Percentiles rank a stretch among this genome's conserved stretches.
Evolutionary conservation across 2,329 filamentous ascomycete genomes (phyloP).

Genomic region (Colletotrichum neosansevieriae): DNA sequence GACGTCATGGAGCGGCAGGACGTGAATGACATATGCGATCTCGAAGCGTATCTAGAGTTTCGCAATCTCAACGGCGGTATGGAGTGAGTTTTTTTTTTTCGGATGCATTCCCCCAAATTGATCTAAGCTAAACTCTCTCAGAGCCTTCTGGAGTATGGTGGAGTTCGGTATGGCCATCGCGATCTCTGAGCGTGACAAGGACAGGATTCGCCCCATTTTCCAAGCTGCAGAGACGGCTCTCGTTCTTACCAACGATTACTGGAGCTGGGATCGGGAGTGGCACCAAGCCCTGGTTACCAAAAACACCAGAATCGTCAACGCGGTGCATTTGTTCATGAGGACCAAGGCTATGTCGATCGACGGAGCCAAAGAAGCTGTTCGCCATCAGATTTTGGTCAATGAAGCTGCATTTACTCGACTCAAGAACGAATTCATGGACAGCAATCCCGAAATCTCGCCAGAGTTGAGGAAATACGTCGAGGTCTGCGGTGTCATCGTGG

Average conservation of each 20-base stretch:
- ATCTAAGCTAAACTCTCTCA: neutral
- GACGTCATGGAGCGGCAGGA: slow-evolving; percentile 15
- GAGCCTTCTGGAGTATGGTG: slow-evolving; percentile 32
- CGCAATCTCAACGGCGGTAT: slow-evolving; percentile 29
- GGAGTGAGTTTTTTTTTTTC: neutral
- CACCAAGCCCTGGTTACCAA: neutral
- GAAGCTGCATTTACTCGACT: slow-evolving; percentile 7
- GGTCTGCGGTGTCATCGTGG: slow-evolving; percentile 11
- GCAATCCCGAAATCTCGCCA: neutral
- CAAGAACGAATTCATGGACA: slow-evolving; percentile 4
- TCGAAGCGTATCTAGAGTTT: slow-evolving; percentile 24
- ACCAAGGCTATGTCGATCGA: neutral
- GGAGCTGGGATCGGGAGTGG: slow-evolving; percentile 32
- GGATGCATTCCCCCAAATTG: accelerated
- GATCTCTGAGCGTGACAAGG: slow-evolving; percentile 6
- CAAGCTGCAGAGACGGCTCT: slow-evolving; percentile 21
- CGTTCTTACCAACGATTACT: slow-evolving; percentile 28
- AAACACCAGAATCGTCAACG: slow-evolving; percentile 23
- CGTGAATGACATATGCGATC: slow-evolving; percentile 2
- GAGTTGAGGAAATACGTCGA: slow-evolving; percentile 10
- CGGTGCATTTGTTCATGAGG: slow-evolving; percentile 19
- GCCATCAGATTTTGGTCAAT: slow-evolving; percentile 5
- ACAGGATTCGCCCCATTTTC: slow-evolving; percentile 1
- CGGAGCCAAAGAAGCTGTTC: slow-evolving; percentile 6
- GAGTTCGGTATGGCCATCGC: slow-evolving; percentile 18